phyloP scores from a whole-genome alignment of 2,329 filamentous ascomycete genomes.

The Elsinoe perseae region DNA sequence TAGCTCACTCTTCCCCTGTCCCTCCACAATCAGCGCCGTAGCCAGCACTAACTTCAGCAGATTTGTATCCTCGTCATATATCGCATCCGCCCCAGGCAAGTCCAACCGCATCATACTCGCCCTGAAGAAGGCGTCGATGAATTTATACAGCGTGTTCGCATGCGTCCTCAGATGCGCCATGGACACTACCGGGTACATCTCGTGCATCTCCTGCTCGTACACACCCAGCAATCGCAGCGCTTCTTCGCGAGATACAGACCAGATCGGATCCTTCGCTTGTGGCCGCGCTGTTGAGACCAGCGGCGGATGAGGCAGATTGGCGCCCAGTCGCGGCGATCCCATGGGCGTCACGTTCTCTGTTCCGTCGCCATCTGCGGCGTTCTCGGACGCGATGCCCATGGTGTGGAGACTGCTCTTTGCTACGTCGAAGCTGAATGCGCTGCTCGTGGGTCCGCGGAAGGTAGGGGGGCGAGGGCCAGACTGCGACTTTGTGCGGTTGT shows the following conservation, averaged over 20 bases:
- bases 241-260: conserved; percentile 69
- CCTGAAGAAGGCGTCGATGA: conserved; percentile 60
- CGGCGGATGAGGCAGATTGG: conserved; percentile 18
- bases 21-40: conserved; percentile 68
- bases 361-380: conserved; percentile 54
- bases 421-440: conserved; percentile 75
- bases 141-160: conserved; percentile 60
- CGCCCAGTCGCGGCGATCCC: conserved; percentile 38
- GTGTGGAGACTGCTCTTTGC: conserved; percentile 79
- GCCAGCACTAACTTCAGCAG: conserved; percentile 79
- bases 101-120: conserved; percentile 50
- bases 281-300: conserved; percentile 34
- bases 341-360: conserved; percentile 48
- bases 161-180: conserved; percentile 65
- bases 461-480: conserved; percentile 40
- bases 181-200: conserved; percentile 83
- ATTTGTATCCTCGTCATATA: conserved; percentile 58
- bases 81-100: conserved; percentile 49
- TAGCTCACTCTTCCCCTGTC: conserved; percentile 66
- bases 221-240: conserved; percentile 69
- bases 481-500: conserved; percentile 22
- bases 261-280: conserved; percentile 62
- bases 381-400: conserved; percentile 71
- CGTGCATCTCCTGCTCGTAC: conserved; percentile 82
- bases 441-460: conserved; percentile 80